These are phyloP conservation scores for Microcyclospora tardicrescens DNA, from an alignment of 2,329 filamentous ascomycete genomes.

Conservation along the genomic window DNA sequence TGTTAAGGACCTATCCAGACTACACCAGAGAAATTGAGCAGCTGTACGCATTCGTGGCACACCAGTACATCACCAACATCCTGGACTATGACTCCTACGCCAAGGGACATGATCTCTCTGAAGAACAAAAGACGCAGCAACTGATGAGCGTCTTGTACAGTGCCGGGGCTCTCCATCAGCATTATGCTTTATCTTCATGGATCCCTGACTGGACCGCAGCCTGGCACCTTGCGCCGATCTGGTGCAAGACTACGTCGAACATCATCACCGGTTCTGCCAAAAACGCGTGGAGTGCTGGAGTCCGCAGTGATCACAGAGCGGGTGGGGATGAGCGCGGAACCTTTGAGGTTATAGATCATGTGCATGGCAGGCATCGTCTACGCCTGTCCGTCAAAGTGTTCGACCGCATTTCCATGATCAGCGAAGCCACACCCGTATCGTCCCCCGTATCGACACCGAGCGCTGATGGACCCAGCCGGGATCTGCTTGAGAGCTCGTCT, in stretches of 20 bases:
- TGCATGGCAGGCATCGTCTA: conserved; percentile 7
- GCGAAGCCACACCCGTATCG: conserved; percentile 10
- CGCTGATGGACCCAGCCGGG: conserved; percentile 1
- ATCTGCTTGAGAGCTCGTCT: conserved; percentile 1
- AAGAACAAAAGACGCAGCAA: conserved; percentile 14
- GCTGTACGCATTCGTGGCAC: conserved; percentile 16
- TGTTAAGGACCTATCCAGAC: conserved; percentile 13
- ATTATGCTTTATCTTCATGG: conserved; percentile 20
- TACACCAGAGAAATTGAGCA: conserved; percentile 11
- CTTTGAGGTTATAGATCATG: conserved; percentile 15
- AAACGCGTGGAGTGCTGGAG: conserved; percentile 15
- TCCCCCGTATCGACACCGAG: conserved; percentile 1
- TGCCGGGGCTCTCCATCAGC: conserved; percentile 18
- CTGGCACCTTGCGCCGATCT: conserved; percentile 19
- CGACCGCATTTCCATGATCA: conserved; percentile 12
- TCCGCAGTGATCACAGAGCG: conserved; percentile 15
- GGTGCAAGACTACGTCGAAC: conserved; percentile 14
- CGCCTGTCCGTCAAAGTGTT: conserved; percentile 15
- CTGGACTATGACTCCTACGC: conserved; percentile 13
- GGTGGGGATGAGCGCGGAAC: conserved; percentile 13
- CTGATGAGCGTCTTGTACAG: conserved; percentile 21
- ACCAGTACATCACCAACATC: conserved; percentile 17
- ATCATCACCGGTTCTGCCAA: conserved; percentile 8
- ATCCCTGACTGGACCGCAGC: conserved; percentile 21
- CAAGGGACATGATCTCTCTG: conserved; percentile 11